Percentiles rank a stretch among this genome's conserved stretches.
Evolutionary conservation across 2,329 filamentous ascomycete species (phyloP).

Genomic region (Bipolaris cookei): DNA sequence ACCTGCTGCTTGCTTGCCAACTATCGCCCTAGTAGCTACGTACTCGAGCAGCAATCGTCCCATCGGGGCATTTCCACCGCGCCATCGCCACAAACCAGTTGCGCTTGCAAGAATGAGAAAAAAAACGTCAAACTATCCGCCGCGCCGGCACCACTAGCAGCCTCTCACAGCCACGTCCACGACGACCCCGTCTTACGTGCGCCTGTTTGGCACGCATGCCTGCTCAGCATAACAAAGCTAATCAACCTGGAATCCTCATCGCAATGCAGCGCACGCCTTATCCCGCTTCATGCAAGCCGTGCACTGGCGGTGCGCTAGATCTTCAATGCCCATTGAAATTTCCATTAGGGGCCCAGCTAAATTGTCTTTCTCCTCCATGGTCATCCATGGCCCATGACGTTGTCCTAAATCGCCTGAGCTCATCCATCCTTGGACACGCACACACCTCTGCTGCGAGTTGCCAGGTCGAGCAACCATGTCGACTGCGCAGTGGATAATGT

Average conservation of each 20-base stretch:
- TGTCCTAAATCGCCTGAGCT: conserved; percentile 3
- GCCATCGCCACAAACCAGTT: not conserved
- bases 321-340: conserved; percentile 8
- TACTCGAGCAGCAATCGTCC: too few relatives aligned
- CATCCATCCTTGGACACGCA: not conserved
- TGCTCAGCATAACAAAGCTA: conserved; percentile 4
- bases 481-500: conserved; percentile 1
- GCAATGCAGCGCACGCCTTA: conserved; percentile 3
- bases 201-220: not conserved
- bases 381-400: conserved; percentile 11
- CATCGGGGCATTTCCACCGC: not conserved
- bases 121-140: not conserved
- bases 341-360: conserved; percentile 7
- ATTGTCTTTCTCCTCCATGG: conserved; percentile 2
- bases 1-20: not conserved
- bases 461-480: not conserved
- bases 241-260: not conserved
- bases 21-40: too few relatives aligned
- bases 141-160: not conserved
- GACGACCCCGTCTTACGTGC: not conserved
- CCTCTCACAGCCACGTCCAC: not conserved
- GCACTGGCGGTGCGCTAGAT: conserved; percentile 9
- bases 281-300: conserved; percentile 4
- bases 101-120: not conserved
- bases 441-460: not conserved